Evolutionary conservation across 2,329 filamentous ascomycete genomes (phyloP).

Genomic region (Calonectria fujianensis): DNA sequence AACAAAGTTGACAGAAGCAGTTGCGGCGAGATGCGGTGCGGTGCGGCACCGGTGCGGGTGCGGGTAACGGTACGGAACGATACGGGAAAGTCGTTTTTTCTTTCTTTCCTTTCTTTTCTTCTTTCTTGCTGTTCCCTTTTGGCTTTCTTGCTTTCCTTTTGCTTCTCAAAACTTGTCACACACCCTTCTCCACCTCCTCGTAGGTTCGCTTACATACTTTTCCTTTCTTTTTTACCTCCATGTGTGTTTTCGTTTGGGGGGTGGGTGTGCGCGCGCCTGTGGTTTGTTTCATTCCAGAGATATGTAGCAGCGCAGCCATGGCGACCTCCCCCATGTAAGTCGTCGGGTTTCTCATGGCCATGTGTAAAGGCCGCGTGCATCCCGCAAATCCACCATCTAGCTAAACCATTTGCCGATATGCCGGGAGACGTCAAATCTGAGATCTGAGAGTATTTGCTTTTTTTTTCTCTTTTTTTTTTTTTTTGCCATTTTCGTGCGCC

Average conservation of each 20-base stretch:
- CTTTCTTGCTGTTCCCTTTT: neutral
- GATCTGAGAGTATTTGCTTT: constrained; percentile 24
- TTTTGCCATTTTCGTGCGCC: neutral
- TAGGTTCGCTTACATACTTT: neutral
- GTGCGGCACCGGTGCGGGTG: constrained; percentile 18
- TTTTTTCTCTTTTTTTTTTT: constrained; percentile 4
- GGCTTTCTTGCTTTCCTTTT: neutral
- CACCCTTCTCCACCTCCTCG: neutral
- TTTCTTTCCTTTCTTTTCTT: neutral
- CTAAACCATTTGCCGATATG: constrained; percentile 24
- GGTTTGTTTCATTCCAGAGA: constrained; percentile 3
- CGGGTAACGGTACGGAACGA: constrained; percentile 28
- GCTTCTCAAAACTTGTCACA: neutral
- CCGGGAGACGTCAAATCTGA: constrained; percentile 23
- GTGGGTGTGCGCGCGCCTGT: neutral
- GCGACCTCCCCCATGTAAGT: neutral
- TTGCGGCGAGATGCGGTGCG: constrained; percentile 24
- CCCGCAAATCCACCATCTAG: constrained; percentile 18
- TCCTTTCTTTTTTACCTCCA: too few species aligned
- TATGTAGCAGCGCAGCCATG: neutral
- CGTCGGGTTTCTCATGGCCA: neutral
- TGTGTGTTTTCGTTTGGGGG: neutral
- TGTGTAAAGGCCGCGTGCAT: constrained; percentile 8
- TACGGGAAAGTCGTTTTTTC: constrained; percentile 13
- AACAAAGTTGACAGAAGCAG: constrained; percentile 23